Conservation (phyloP, 2,329 filamentous ascomycete genomes). For the Aureobasidium mangrovei region DNA sequence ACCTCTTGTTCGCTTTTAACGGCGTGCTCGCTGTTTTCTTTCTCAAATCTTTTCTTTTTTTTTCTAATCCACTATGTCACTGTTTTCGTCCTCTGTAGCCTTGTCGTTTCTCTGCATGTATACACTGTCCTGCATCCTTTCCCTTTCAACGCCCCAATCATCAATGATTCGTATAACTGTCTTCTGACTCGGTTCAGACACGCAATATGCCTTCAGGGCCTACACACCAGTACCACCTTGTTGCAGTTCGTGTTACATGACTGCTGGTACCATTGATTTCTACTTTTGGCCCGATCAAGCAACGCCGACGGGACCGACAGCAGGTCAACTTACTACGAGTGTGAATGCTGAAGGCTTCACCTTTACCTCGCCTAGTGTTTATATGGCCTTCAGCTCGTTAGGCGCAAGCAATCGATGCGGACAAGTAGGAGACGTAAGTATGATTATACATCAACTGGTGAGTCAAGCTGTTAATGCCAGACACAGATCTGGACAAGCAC, state of each 20-base stretch:
- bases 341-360: slow-evolving; percentile 14
- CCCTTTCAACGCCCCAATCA: background rate
- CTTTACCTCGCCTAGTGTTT: slow-evolving; percentile 16
- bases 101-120: background rate
- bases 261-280: slow-evolving; percentile 14
- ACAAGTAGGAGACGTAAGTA: slow-evolving; percentile 5
- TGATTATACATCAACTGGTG: background rate
- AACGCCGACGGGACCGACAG: slow-evolving; percentile 5
- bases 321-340: slow-evolving; percentile 9
- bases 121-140: background rate
- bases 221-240: slow-evolving; percentile 16
- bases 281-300: slow-evolving; percentile 16
- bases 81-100: too few species aligned
- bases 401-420: slow-evolving; percentile 13
- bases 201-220: slow-evolving; percentile 14
- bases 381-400: slow-evolving; percentile 14
- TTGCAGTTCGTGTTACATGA: slow-evolving; percentile 14
- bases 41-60: too few species aligned
- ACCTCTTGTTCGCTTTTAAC: background rate
- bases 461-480: background rate
- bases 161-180: background rate
- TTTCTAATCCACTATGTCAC: too few species aligned
- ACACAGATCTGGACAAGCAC: slow-evolving; percentile 8
- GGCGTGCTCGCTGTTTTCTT: background rate
- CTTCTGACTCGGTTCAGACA: slow-evolving; percentile 13